Evolutionary conservation across 352 stramenopile genomes (phyloP).

Genomic region (Hyaloperonospora brassicae): DNA sequence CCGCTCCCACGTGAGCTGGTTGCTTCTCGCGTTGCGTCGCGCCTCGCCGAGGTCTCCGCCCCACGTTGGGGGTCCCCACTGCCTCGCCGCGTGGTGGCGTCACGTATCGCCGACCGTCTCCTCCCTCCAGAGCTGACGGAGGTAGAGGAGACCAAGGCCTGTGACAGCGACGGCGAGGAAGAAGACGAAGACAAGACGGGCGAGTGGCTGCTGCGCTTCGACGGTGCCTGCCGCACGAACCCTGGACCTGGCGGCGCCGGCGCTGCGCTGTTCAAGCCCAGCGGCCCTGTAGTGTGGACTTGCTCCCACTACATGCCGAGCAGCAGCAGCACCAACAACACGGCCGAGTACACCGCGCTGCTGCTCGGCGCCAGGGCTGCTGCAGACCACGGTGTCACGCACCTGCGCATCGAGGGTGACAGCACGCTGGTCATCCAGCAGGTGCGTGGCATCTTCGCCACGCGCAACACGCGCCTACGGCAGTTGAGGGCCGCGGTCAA

Average conservation of each 20-base stretch:
- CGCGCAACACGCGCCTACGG: no score
- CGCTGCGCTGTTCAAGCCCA: not conserved
- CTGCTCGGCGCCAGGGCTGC: slow-evolving; percentile 12
- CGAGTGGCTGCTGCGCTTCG: not conserved
- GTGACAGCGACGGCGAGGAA: not conserved
- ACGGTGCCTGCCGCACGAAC: not conserved
- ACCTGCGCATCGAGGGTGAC: no score
- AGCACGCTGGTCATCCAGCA: no score
- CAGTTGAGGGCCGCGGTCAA: no score
- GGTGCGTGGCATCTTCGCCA: no score
- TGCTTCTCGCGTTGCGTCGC: not conserved
- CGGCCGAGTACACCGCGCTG: slow-evolving; percentile 16
- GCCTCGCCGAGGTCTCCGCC: not conserved
- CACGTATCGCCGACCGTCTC: not conserved
- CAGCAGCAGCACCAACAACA: not conserved
- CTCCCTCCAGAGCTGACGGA: not conserved
- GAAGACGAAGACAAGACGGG: not conserved
- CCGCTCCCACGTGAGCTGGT: not conserved
- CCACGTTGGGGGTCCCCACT: not conserved
- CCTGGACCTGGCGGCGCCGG: not conserved
- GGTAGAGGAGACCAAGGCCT: not conserved
- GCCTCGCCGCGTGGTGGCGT: no score
- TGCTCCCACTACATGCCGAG: not conserved
- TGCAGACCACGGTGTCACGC: slow-evolving; percentile 4
- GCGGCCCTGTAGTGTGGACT: no score